phyloP scores from a whole-genome alignment of 2,329 filamentous ascomycete genomes.

The Neonectria sp. region DNA sequence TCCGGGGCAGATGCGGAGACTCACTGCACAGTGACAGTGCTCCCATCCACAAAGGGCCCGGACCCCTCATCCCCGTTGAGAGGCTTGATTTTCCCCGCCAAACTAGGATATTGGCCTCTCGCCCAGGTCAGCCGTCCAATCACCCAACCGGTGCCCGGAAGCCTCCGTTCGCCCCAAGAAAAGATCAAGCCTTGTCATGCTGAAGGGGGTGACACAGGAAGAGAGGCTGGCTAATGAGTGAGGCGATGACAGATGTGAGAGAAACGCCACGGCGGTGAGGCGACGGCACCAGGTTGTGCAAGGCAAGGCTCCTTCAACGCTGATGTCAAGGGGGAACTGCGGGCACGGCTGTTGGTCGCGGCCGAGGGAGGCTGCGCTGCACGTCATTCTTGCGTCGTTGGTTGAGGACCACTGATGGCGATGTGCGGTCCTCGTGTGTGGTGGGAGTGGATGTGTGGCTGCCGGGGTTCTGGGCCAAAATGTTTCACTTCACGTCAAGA shows the following conservation, averaged over 20 bases:
- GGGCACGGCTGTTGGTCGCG: conserved; percentile 17
- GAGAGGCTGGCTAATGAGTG: conserved; percentile 13
- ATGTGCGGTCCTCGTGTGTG: conserved; percentile 13
- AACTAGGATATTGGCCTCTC: conserved; percentile 3
- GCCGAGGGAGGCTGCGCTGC: conserved; percentile 19
- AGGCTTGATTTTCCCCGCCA: conserved; percentile 10
- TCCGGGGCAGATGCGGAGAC: conserved; percentile 32
- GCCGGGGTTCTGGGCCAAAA: conserved; percentile 5
- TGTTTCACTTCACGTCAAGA: conserved; percentile 21
- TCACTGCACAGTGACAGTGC: not conserved
- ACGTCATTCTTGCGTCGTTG: conserved; percentile 32
- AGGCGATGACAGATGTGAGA: conserved; percentile 7
- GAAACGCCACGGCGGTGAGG: conserved; percentile 18
- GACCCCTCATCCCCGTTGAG: conserved; percentile 15
- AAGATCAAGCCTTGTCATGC: conserved; percentile 6
- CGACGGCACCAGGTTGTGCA: not conserved
- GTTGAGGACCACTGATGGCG: conserved; percentile 18
- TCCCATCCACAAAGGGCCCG: conserved; percentile 18
- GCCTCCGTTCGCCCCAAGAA: conserved; percentile 20
- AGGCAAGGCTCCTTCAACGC: not conserved
- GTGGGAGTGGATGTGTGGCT: conserved; percentile 13
- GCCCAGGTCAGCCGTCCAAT: conserved; percentile 22
- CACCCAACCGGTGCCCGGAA: conserved; percentile 6
- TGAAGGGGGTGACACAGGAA: conserved; percentile 1
- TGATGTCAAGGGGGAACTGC: conserved; percentile 8